Evolutionary conservation across 1,284 basidiomycete genomes (phyloP).

Genomic region (Retiboletus flavoniger): DNA sequence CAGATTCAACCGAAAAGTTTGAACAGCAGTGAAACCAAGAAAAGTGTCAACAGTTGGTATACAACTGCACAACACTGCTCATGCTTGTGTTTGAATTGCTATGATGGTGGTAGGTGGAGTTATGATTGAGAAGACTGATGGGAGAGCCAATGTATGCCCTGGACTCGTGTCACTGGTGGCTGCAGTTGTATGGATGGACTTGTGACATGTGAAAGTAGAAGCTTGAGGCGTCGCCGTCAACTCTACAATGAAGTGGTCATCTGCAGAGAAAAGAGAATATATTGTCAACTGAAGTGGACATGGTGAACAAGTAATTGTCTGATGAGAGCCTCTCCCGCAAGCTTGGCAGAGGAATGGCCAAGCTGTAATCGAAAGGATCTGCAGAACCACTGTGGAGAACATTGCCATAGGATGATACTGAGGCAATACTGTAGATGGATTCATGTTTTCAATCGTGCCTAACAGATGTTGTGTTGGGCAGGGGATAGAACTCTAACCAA

Average conservation of each 20-base stretch:
- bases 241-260: slow-evolving; percentile 46
- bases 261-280: slow-evolving; percentile 66
- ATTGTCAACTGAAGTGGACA: slow-evolving; percentile 64
- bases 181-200: slow-evolving; percentile 37
- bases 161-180: slow-evolving; percentile 50
- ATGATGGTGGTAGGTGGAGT: slow-evolving; percentile 48
- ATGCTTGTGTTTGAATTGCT: slow-evolving; percentile 53
- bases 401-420: slow-evolving; percentile 76
- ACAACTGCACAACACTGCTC: slow-evolving; percentile 54
- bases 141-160: slow-evolving; percentile 60
- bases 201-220: slow-evolving; percentile 59
- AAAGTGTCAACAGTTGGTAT: slow-evolving; percentile 53
- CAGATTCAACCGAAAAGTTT: slow-evolving; percentile 64
- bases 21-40: slow-evolving; percentile 62
- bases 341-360: slow-evolving; percentile 37
- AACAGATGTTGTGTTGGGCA: slow-evolving; percentile 37
- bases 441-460: slow-evolving; percentile 49
- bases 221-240: slow-evolving; percentile 75
- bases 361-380: slow-evolving; percentile 76
- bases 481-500: slow-evolving; percentile 77
- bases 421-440: slow-evolving; percentile 75
- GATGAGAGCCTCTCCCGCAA: slow-evolving; percentile 53
- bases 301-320: slow-evolving; percentile 53
- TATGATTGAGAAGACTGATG: slow-evolving; percentile 68
- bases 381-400: slow-evolving; percentile 60